Evolutionary conservation across 2,329 filamentous ascomycete genomes (phyloP), one percentile per base, ranked within the genome.

Genomic region (Penicillium digitatum): DNA sequence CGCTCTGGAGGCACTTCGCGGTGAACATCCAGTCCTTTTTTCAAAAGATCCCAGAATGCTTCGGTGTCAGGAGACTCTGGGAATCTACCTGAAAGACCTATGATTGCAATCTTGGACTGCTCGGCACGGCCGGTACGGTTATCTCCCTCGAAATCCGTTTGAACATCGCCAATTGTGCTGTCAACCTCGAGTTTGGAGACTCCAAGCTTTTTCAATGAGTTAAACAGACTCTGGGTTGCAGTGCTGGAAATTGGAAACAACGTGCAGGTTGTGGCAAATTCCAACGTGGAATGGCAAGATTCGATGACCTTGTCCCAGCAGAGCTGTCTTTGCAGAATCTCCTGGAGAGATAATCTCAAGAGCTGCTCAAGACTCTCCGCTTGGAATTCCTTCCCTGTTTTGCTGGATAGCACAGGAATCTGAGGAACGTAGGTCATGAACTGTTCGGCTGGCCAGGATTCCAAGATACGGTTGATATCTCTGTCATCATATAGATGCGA

Each of bases 21-120:
- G 68, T 90, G 87, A 31, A 90, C 87, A 69, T 90, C 88, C 8
- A 90, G 80, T 12, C 88, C 88, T 71, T 87, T 85, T 69, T 86
- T 82, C 20, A 92, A 79, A 4, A 91, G 77, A 56, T 89, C 84
- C 88, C 88, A 92, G 29, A 92, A 82, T 52, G 83, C 82, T 55
- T 90, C 86, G 57, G 85, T 81, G 65, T 81, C 87, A 16, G 84
- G 86, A 47, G 88, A 86, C 63, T 87, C 85, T 1, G 88, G 88
- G 70, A 90, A 91, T 48, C 88, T 82, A 48, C 88, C 88, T 43
- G 88, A 83, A 82, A 90, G 89, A 49, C 90, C 90, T 32, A 95
- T 87, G 59, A 95, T 91, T 54, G 90, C 90, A 59, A 95, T 83
- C 72, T 91, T 92, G 69, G 84, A 82, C 32, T 69, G 61, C 29